phyloP scores from a whole-genome alignment of 2,329 filamentous ascomycete genomes.

The Talaromyces rugulosus region DNA sequence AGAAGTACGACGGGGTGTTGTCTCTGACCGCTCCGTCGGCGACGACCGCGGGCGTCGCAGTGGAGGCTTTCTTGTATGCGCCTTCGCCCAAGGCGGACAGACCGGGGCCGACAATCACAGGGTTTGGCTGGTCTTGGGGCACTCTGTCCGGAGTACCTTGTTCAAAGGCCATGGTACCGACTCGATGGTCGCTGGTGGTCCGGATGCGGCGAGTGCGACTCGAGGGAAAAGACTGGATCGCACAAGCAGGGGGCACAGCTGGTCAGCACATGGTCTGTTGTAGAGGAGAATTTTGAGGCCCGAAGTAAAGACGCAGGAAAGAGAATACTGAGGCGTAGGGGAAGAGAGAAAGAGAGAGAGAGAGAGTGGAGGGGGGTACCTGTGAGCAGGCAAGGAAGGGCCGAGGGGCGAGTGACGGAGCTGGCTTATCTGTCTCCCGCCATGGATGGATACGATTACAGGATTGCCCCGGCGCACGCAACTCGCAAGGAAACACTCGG shows the following conservation, averaged over 20 bases:
- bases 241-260: conserved; percentile 3
- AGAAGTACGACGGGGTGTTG: conserved; percentile 28
- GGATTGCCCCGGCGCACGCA: neutral
- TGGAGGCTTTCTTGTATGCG: conserved; percentile 25
- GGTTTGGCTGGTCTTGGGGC: conserved; percentile 13
- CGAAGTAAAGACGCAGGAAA: neutral
- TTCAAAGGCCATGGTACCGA: conserved; percentile 11
- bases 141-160: conserved; percentile 13
- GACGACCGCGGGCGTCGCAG: conserved; percentile 24
- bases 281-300: neutral
- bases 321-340: neutral
- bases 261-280: neutral
- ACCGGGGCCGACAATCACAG: conserved; percentile 13
- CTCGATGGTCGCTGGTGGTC: neutral
- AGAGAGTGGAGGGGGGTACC: neutral
- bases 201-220: neutral
- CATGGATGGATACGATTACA: neutral
- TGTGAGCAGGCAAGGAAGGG: neutral
- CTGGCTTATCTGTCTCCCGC: neutral
- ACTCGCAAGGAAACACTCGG: neutral
- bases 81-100: conserved; percentile 17
- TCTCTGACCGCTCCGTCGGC: conserved; percentile 17
- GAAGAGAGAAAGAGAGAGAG: neutral
- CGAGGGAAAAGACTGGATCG: conserved; percentile 3
- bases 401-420: neutral